A percentile compares a stretch with the other conserved stretches of the same genome.
These are phyloP conservation scores for Hypoxylon sp. DNA, from an alignment of 2,329 filamentous ascomycete species.

Conservation along the genomic window DNA sequence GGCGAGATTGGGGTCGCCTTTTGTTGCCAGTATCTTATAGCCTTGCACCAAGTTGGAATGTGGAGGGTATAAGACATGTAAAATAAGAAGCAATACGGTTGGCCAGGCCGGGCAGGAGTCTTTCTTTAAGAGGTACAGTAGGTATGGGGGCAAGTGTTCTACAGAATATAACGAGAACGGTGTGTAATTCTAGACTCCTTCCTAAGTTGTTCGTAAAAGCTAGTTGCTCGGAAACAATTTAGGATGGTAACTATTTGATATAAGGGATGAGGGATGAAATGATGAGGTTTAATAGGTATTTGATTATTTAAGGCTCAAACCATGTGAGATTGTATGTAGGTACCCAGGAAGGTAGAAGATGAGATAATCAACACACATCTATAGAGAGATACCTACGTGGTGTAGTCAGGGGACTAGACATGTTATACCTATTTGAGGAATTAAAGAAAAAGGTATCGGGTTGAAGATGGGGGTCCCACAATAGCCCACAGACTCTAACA, in stretches of 20 bases:
- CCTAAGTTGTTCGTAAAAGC: neutral
- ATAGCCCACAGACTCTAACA: neutral
- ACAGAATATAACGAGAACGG: constrained; percentile 3
- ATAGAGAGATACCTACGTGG: too few relatives aligned
- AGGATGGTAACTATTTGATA: constrained; percentile 3
- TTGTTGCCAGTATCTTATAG: constrained; percentile 12
- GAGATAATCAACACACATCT: too few relatives aligned
- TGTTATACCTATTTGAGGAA: too few relatives aligned
- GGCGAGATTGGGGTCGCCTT: constrained; percentile 16
- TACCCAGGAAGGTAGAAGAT: too few relatives aligned
- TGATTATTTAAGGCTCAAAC: neutral
- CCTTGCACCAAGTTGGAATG: constrained; percentile 1
- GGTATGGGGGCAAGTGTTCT: neutral
- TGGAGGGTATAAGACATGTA: constrained; percentile 11
- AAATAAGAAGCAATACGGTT: constrained; percentile 25
- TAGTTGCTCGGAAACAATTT: constrained; percentile 2
- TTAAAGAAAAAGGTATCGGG: neutral
- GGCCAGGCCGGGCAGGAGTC: constrained; percentile 13
- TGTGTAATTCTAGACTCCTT: neutral
- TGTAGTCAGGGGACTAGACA: too few relatives aligned
- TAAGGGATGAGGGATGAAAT: neutral
- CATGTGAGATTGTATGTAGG: constrained; percentile 1
- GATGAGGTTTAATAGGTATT: too few relatives aligned
- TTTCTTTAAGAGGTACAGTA: neutral
- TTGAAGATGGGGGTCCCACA: neutral